Percentiles rank a stretch among this genome's conserved stretches.
Conservation (phyloP, 495 filamentous ascomycete species). For the Xylaria palmicola region DNA sequence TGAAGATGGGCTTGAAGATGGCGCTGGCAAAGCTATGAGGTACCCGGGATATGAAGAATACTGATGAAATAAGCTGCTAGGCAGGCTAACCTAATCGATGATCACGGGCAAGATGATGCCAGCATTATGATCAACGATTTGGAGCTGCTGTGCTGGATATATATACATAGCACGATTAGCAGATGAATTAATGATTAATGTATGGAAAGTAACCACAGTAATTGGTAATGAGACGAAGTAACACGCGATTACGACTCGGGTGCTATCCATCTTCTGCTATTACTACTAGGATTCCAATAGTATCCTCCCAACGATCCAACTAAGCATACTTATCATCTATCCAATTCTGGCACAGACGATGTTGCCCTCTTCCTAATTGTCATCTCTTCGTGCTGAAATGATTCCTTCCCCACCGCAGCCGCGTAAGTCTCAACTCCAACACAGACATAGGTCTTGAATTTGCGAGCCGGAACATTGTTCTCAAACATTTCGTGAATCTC, state of each 20-base stretch:
- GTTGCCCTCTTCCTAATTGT: not conserved
- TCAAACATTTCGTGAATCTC: slow-evolving; percentile 58
- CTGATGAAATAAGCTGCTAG: slow-evolving; percentile 4
- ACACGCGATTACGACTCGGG: not conserved
- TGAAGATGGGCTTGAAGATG: slow-evolving; percentile 32
- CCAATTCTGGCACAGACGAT: not conserved
- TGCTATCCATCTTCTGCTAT: not conserved
- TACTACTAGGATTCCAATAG: not conserved
- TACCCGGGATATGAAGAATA: not conserved
- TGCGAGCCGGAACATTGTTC: slow-evolving; percentile 43
- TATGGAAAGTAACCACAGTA: slow-evolving; percentile 7
- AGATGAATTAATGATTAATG: slow-evolving; percentile 18
- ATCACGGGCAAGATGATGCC: not conserved
- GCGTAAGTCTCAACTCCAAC: slow-evolving; percentile 9
- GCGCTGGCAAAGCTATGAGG: slow-evolving; percentile 16
- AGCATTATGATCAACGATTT: not conserved
- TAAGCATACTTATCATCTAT: not conserved
- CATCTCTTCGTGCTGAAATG: not conserved
- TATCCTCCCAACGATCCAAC: not conserved
- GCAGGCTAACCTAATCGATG: not conserved
- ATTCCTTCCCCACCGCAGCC: slow-evolving; percentile 3
- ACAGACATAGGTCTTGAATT: slow-evolving; percentile 38
- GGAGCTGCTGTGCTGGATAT: not conserved
- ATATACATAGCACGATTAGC: not conserved
- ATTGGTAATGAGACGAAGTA: not conserved